Evolutionary conservation across 768 basidiomycete species (phyloP), one percentile per base, ranked within the genome.

Genomic region (Favolaschia claudopus): DNA sequence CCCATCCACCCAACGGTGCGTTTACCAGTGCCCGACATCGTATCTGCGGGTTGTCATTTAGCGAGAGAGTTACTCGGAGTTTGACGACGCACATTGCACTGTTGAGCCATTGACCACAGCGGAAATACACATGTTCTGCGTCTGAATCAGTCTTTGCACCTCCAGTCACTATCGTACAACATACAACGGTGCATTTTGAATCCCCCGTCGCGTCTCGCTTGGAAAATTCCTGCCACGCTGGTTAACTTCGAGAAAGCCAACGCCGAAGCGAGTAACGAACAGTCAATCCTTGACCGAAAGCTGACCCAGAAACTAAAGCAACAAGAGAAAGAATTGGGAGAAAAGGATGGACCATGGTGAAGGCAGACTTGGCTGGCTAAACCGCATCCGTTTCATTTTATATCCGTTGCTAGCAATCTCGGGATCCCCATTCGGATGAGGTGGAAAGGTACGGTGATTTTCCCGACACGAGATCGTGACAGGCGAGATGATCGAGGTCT

Each of bases 1-100:
- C 76, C 85, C 84, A 88, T 86, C 85, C 85, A 88, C 10, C 85
- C 86, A 13, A 81, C 69, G 2, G 62, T 60, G 19, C 54, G 61
- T 38, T 60, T 68, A 19, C 78, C 82, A 6, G 73, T 74, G 58
- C 81, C 83, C 45, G 82, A 76, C 20, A 87, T 69, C 4, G 78
- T 74, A 71, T 85, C 85, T 87, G 5, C 28, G 5, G 24, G 37
- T 32, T 38, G 15, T 62, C 28, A 53, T 45, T 37, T 36, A 40
- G 38, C 0, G 27, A 32, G 1, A 12, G 12, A 34, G n/a, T 5
- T 14, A 33, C 17, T 12, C 5, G 38, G 25, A 28, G n/a, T 43
- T 39, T 15, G 22, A 31, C 20, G 17, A 66, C 76, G 50, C 32
- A 82, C 83, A 83, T 59, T 74, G 73, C 27, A 82, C 79, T 14